Conservation (phyloP, 2,329 filamentous ascomycete species). For the Cladobotryum protrusum region DNA sequence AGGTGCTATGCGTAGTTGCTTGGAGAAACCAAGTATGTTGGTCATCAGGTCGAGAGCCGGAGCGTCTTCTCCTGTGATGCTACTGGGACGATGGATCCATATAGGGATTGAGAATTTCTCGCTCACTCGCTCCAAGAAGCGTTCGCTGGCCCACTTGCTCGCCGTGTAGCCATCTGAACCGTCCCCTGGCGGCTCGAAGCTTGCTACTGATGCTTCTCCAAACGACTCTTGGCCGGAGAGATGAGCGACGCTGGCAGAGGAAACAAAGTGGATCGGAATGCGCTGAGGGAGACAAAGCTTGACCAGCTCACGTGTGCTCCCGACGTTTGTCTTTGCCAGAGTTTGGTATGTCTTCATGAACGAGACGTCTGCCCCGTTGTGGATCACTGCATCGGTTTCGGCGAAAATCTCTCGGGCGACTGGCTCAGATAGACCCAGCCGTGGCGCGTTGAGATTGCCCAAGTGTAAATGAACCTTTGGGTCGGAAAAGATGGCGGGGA, state of each 20-base stretch:
- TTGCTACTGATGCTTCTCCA: neutral
- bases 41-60: no score
- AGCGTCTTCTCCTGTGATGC: no score
- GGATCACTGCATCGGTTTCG: slow-evolving; percentile 43
- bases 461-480: no score
- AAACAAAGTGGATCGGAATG: neutral
- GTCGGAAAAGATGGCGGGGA: no score
- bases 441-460: neutral
- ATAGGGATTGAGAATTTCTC: no score
- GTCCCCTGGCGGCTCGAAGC: neutral
- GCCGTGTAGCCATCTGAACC: neutral
- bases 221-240: neutral
- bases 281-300: slow-evolving; percentile 3
- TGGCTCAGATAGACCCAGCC: slow-evolving; percentile 32
- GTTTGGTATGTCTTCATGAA: slow-evolving; percentile 27
- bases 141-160: slow-evolving; percentile 28
- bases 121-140: slow-evolving; percentile 18
- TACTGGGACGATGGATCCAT: no score
- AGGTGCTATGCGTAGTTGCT: no score
- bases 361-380: slow-evolving; percentile 33
- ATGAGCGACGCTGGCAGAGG: neutral
- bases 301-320: slow-evolving; percentile 22
- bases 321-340: slow-evolving; percentile 28
- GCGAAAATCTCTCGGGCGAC: slow-evolving; percentile 24
- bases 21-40: no score